phyloP scores from a whole-genome alignment of 2,329 filamentous ascomycete species.

The Proliferodiscus dingleyae region DNA sequence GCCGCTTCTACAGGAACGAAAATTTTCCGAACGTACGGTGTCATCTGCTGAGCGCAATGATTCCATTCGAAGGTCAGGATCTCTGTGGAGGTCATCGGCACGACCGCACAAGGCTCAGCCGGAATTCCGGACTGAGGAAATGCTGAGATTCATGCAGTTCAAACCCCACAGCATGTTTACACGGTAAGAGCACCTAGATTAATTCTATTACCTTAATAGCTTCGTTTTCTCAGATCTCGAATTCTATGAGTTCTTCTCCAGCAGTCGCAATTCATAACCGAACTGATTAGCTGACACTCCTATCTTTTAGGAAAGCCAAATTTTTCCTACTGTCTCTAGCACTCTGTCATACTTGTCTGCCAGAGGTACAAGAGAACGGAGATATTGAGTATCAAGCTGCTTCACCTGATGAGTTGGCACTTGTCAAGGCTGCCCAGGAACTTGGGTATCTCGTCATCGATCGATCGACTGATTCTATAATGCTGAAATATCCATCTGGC shows the following conservation, averaged over 20 bases:
- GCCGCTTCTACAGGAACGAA: neutral
- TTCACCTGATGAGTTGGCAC: constrained; percentile 82
- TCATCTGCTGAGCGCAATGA: neutral
- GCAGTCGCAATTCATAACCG: too few species aligned
- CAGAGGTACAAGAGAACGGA: constrained; percentile 66
- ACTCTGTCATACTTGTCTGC: constrained; percentile 85
- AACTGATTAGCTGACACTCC: too few species aligned
- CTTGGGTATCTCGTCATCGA: constrained; percentile 75
- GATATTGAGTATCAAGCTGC: constrained; percentile 79
- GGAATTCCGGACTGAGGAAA: constrained; percentile 62
- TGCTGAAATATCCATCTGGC: constrained; percentile 35
- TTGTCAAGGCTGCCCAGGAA: constrained; percentile 80
- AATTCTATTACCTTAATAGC: too few species aligned
- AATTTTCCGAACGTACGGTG: constrained; percentile 3
- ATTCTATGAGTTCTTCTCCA: too few species aligned
- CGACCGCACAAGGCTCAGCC: constrained; percentile 41
- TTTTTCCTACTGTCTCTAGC: constrained; percentile 82
- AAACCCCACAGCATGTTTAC: constrained; percentile 75
- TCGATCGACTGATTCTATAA: constrained; percentile 66
- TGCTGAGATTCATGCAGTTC: constrained; percentile 71
- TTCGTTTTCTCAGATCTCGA: too few species aligned
- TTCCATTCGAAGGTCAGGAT: constrained; percentile 22
- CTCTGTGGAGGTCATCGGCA: constrained; percentile 29
- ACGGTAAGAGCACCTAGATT: constrained; percentile 20
- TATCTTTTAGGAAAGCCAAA: constrained; percentile 60